Percentiles rank a stretch among this genome's conserved stretches.
phyloP scores from a whole-genome alignment of 129 eudicot genomes.

The sunflower (Helianthus annuus) region DNA sequence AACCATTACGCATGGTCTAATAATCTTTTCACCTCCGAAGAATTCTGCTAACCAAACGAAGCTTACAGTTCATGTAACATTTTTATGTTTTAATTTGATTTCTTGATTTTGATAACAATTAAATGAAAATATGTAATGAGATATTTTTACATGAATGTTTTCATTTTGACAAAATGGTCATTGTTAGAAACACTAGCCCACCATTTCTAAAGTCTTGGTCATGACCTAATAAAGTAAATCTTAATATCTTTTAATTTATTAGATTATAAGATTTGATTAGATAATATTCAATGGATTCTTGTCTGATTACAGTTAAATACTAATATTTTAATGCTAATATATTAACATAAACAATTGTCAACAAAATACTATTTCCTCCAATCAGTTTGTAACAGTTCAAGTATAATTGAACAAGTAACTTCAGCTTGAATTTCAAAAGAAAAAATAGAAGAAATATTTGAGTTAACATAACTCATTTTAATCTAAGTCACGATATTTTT shows the following conservation, averaged over 20 bases:
- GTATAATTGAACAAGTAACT: not conserved
- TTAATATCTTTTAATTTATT: not conserved
- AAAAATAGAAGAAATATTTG: not conserved
- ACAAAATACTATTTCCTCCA: not conserved
- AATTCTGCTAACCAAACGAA: too few species aligned
- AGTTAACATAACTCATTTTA: too few species aligned
- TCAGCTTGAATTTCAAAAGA: not conserved
- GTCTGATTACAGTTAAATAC: conserved; percentile 13
- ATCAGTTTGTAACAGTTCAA: not conserved
- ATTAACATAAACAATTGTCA: not conserved
- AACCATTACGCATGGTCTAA: too few species aligned
- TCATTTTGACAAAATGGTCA: conserved; percentile 1
- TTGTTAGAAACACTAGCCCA: conserved; percentile 28
- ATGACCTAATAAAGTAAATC: conserved; percentile 34
- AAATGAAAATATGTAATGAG: not conserved
- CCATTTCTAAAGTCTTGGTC: conserved; percentile 32
- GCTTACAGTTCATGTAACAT: too few species aligned
- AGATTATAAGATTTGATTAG: conserved; percentile 12
- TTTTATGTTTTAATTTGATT: too few species aligned
- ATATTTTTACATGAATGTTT: not conserved
- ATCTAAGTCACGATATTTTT: not conserved
- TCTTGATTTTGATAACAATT: not conserved
- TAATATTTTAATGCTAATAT: not conserved
- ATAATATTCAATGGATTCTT: not conserved
- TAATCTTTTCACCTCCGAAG: too few species aligned